A percentile compares a stretch with the other conserved stretches of the same genome.
phyloP scores from a whole-genome alignment of 1,284 basidiomycete genomes.

The Leccinum olivaceoglutinosum region DNA sequence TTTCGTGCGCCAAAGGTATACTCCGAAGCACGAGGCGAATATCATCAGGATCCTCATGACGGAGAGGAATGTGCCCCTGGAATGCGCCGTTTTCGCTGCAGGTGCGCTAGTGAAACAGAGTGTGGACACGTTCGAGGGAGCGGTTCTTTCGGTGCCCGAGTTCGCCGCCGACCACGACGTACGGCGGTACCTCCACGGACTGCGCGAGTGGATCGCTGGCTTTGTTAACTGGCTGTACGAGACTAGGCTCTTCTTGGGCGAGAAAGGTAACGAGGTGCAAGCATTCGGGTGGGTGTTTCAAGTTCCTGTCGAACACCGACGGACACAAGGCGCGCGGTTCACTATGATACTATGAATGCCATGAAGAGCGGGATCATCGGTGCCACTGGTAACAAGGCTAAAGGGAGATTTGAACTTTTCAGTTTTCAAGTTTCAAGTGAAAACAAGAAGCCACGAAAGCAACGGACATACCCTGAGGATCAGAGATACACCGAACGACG shows the following conservation, averaged over 20 bases:
- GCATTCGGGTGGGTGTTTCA: constrained; percentile 63
- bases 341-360: no score
- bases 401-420: no score
- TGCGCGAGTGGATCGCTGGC: constrained; percentile 49
- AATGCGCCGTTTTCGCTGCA: constrained; percentile 19
- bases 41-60: constrained; percentile 24
- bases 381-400: no score
- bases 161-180: constrained; percentile 27
- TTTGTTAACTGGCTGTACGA: constrained; percentile 57
- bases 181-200: constrained; percentile 38
- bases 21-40: constrained; percentile 11
- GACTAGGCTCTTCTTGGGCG: constrained; percentile 51
- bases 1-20: constrained; percentile 26
- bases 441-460: no score
- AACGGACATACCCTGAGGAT: no score
- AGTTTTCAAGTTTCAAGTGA: no score
- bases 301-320: constrained; percentile 12
- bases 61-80: constrained; percentile 23
- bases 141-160: constrained; percentile 12
- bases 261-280: constrained; percentile 50
- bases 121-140: constrained; percentile 27
- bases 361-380: no score
- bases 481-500: no score
- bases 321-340: neutral
- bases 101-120: constrained; percentile 26